Conservation (phyloP, 108 stramenopile genomes). For the Cylindrotheca fusiformis region DNA sequence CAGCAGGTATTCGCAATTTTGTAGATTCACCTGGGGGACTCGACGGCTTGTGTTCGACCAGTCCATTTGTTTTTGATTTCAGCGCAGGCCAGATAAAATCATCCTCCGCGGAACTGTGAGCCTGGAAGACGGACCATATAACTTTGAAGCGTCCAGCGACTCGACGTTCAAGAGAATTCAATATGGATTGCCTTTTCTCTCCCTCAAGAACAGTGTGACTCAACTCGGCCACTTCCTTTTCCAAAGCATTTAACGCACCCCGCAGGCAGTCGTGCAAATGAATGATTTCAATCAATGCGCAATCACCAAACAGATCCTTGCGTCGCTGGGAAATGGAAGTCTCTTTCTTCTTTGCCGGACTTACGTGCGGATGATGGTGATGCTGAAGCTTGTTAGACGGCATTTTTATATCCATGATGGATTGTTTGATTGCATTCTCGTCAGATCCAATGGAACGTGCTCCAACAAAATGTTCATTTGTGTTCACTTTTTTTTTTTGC, state of each 20-base stretch:
- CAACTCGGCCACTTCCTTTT: slow-evolving; percentile 64
- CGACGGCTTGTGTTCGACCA: slow-evolving; percentile 31
- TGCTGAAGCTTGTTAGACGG: not conserved
- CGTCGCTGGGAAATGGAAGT: slow-evolving; percentile 18
- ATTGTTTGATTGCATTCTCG: not conserved
- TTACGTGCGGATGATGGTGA: slow-evolving; percentile 1
- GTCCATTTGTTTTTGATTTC: slow-evolving; percentile 58
- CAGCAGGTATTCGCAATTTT: slow-evolving; percentile 7
- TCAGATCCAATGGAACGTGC: no score
- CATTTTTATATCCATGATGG: not conserved
- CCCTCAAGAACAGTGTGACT: slow-evolving; percentile 21
- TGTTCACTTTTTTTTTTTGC: no score
- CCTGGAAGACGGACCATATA: slow-evolving; percentile 92
- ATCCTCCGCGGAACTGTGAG: slow-evolving; percentile 94
- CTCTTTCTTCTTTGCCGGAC: not conserved
- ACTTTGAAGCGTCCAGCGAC: slow-evolving; percentile 87
- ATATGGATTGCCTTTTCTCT: not conserved
- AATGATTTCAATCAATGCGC: slow-evolving; percentile 85
- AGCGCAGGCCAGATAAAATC: slow-evolving; percentile 97
- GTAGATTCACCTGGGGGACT: slow-evolving; percentile 11
- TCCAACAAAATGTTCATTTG: no score
- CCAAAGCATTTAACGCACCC: slow-evolving; percentile 64
- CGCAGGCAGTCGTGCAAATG: slow-evolving; percentile 89
- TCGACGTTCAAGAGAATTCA: slow-evolving; percentile 54
- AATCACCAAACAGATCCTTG: slow-evolving; percentile 70